A percentile compares a stretch with the other conserved stretches of the same genome.
phyloP scores from a whole-genome alignment of 2,329 filamentous ascomycete genomes.

The Colletotrichum theobromicola region DNA sequence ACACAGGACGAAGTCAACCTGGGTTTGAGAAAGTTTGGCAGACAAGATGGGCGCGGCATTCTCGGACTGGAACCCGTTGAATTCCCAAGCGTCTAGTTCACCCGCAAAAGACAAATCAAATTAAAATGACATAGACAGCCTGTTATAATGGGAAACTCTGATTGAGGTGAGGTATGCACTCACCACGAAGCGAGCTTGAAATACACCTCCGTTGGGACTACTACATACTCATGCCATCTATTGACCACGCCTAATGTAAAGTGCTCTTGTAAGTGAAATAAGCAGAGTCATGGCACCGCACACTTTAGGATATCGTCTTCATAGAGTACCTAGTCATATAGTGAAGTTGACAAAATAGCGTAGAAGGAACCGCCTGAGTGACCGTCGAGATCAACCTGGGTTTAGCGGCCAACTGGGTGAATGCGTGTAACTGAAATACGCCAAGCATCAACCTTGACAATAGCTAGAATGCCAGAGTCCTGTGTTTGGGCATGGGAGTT shows the following conservation, averaged over 20 bases:
- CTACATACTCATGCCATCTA: background rate
- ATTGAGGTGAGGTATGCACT: background rate
- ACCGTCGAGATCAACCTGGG: too few relatives aligned
- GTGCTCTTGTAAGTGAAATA: background rate
- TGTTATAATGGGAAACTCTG: too few relatives aligned
- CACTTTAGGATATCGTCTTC: too few relatives aligned
- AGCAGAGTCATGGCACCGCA: background rate
- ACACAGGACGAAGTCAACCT: too few relatives aligned
- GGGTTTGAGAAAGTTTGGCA: too few relatives aligned
- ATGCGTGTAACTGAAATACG: background rate
- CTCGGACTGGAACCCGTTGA: too few relatives aligned
- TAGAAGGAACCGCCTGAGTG: background rate
- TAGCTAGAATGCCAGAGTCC: background rate
- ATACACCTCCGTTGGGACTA: background rate
- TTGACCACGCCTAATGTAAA: background rate
- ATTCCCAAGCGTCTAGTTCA: too few relatives aligned
- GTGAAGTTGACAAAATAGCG: background rate
- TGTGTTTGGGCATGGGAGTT: background rate
- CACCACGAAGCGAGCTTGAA: background rate
- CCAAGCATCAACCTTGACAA: background rate
- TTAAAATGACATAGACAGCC: too few relatives aligned
- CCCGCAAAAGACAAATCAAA: too few relatives aligned
- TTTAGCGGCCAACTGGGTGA: background rate
- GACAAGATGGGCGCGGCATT: too few relatives aligned
- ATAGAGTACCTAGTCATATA: too few relatives aligned